Percentiles rank a stretch among this genome's conserved stretches.
These are phyloP conservation scores for Entomortierella parvispora DNA, from an alignment of 192 early-diverging fungal species.

Conservation along the genomic window DNA sequence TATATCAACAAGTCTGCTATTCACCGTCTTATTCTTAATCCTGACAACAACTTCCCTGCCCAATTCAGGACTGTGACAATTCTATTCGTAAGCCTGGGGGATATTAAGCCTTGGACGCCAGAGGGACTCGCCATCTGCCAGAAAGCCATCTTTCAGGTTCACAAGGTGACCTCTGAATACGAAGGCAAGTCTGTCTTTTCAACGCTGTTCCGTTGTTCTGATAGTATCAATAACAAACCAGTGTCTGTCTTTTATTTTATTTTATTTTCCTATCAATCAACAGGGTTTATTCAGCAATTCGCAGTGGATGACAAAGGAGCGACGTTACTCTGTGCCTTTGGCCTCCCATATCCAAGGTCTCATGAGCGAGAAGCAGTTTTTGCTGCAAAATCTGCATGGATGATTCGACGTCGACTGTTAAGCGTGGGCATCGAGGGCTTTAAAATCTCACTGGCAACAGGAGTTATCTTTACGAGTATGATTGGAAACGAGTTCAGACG, in stretches of 20 bases:
- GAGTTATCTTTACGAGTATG: slow-evolving; percentile 58
- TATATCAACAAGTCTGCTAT: slow-evolving; percentile 61
- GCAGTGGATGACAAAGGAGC: slow-evolving; percentile 65
- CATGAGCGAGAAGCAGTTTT: slow-evolving; percentile 61
- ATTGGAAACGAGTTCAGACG: slow-evolving; percentile 56
- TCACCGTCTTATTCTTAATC: slow-evolving; percentile 52
- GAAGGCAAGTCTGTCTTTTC: slow-evolving; percentile 41
- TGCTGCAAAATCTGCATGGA: slow-evolving; percentile 58
- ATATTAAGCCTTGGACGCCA: slow-evolving; percentile 47
- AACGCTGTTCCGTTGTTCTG: neutral
- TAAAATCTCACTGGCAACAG: slow-evolving; percentile 58
- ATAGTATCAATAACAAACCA: neutral
- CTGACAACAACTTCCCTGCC: slow-evolving; percentile 54
- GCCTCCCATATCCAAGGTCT: slow-evolving; percentile 56
- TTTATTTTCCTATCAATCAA: neutral
- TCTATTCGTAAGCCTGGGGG: slow-evolving; percentile 62
- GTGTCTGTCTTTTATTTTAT: neutral
- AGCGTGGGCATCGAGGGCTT: slow-evolving; percentile 28
- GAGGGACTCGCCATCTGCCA: slow-evolving; percentile 55
- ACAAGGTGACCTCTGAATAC: slow-evolving; percentile 52
- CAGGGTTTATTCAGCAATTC: slow-evolving; percentile 61
- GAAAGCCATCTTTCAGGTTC: slow-evolving; percentile 49
- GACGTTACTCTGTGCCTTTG: slow-evolving; percentile 56
- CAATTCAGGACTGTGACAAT: slow-evolving; percentile 63
- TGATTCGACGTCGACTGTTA: slow-evolving; percentile 35